Percentiles rank a stretch among this genome's conserved stretches.
These are phyloP conservation scores for Malassezia caprae DNA, from an alignment of 1,284 basidiomycete species.

Conservation along the genomic window DNA sequence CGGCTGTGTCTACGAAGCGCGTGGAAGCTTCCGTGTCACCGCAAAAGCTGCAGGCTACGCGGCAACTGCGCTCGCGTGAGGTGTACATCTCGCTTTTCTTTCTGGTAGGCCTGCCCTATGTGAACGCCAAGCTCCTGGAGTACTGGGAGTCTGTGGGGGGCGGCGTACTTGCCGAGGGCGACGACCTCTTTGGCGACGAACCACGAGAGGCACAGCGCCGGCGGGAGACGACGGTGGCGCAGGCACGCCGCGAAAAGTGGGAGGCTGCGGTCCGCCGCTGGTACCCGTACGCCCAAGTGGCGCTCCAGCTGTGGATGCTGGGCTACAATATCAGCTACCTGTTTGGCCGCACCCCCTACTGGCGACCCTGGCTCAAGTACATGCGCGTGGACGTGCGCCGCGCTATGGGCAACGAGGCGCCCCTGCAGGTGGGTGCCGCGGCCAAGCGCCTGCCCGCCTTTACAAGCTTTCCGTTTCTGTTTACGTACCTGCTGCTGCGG, in stretches of 20 bases:
- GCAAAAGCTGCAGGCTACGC: constrained; percentile 13
- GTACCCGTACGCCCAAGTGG: constrained; percentile 72
- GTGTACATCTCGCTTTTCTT: constrained; percentile 21
- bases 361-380: constrained; percentile 82
- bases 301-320: constrained; percentile 71
- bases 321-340: constrained; percentile 73
- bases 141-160: constrained; percentile 83
- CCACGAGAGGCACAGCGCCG: not conserved
- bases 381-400: constrained; percentile 72
- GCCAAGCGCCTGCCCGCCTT: not conserved
- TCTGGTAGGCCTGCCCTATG: constrained; percentile 76
- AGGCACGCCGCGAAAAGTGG: not conserved
- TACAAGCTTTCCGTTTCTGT: constrained; percentile 16
- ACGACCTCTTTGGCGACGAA: constrained; percentile 54
- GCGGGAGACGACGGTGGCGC: not conserved
- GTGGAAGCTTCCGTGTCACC: constrained; percentile 10
- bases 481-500: constrained; percentile 18
- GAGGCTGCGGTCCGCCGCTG: constrained; percentile 55
- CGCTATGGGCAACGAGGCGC: constrained; percentile 51
- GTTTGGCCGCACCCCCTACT: constrained; percentile 74
- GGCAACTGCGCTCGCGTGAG: constrained; percentile 23
- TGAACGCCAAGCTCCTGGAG: constrained; percentile 77
- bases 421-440: not conserved
- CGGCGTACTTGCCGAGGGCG: constrained; percentile 51
- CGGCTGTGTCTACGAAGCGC: constrained; percentile 49